Percentiles rank a stretch among this genome's conserved stretches.
phyloP scores from a whole-genome alignment of 2,329 filamentous ascomycete species.

The Alternaria sp. region DNA sequence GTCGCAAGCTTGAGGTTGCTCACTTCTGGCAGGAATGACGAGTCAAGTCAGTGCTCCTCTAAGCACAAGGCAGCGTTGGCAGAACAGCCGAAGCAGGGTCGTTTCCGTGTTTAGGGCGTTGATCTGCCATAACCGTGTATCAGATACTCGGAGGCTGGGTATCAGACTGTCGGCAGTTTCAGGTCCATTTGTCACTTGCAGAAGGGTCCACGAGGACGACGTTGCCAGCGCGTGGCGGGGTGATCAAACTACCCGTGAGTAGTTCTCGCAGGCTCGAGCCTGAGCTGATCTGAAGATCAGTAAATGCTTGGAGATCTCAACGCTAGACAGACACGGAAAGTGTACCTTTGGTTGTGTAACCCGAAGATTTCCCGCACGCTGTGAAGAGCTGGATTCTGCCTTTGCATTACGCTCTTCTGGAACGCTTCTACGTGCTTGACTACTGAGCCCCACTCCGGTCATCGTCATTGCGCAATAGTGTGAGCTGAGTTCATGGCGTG shows the following conservation, averaged over 20 bases:
- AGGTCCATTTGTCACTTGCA: conserved; percentile 37
- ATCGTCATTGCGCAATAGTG: conserved; percentile 15
- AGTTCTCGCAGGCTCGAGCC: conserved; percentile 12
- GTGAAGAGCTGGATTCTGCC: background rate
- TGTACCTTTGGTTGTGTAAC: background rate
- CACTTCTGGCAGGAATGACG: conserved; percentile 10
- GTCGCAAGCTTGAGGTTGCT: background rate
- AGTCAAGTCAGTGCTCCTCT: background rate
- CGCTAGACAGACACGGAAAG: conserved; percentile 7
- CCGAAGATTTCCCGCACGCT: conserved; percentile 3
- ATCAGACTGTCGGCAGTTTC: conserved; percentile 46
- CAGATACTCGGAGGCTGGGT: conserved; percentile 37
- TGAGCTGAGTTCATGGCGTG: conserved; percentile 11
- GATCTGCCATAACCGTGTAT: conserved; percentile 42
- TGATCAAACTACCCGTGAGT: conserved; percentile 23
- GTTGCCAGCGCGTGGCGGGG: conserved; percentile 15
- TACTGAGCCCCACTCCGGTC: conserved; percentile 6
- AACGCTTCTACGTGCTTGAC: conserved; percentile 12
- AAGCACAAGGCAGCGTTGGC: background rate
- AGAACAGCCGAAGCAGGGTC: conserved; percentile 1
- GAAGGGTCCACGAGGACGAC: conserved; percentile 17
- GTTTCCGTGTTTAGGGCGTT: conserved; percentile 7
- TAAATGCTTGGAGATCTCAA: conserved; percentile 7
- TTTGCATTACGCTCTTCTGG: conserved; percentile 16
- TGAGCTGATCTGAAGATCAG: conserved; percentile 12